These are phyloP conservation scores for Sequoiadendron giganteum DNA, from an alignment of 75 land plant species.

Conservation along the genomic window DNA sequence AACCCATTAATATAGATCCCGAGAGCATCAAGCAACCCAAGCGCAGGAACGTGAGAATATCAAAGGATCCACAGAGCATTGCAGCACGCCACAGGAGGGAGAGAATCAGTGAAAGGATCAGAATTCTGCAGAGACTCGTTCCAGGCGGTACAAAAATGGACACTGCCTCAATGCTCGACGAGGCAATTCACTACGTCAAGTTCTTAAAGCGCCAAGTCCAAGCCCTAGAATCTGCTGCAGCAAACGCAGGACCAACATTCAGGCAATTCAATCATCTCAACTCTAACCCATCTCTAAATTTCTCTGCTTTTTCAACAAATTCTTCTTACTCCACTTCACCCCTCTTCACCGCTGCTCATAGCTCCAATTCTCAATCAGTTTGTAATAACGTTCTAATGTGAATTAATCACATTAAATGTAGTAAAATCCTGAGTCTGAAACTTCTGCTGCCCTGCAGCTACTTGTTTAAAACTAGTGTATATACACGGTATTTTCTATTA, in stretches of 20 bases:
- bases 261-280: background rate
- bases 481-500: background rate
- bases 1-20: constrained; percentile 60
- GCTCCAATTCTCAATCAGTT: background rate
- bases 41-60: constrained; percentile 71
- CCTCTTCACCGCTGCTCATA: background rate
- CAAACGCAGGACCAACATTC: background rate
- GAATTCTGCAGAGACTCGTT: constrained; percentile 78
- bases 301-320: background rate
- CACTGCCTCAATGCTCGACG: constrained; percentile 91
- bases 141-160: constrained; percentile 95
- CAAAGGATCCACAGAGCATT: constrained; percentile 87
- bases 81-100: constrained; percentile 84
- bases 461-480: background rate
- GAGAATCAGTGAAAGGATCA: constrained; percentile 73
- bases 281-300: background rate
- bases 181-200: constrained; percentile 88
- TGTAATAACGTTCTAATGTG: background rate
- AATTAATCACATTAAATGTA: too few species aligned
- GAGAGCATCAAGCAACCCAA: constrained; percentile 58
- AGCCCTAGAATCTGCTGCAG: constrained; percentile 34
- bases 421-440: too few species aligned
- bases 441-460: background rate
- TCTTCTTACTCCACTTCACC: background rate
- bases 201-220: constrained; percentile 80